phyloP scores from a whole-genome alignment of 2,329 filamentous ascomycete species.

The Penicillium sumatraense region DNA sequence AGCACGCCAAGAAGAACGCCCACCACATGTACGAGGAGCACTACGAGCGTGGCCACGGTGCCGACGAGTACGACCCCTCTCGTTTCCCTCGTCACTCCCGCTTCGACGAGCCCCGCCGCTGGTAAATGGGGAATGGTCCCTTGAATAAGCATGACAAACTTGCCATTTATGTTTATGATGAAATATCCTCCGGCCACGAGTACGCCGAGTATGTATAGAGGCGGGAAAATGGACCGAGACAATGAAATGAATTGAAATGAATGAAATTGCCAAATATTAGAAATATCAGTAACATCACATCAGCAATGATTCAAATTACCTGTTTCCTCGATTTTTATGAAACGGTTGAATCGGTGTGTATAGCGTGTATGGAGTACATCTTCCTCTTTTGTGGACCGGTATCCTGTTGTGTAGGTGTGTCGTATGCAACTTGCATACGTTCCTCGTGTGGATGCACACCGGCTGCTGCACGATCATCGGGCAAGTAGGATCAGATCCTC shows the following conservation, averaged over 20 bases:
- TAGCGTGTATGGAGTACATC: too few relatives aligned
- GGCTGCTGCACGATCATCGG: not conserved
- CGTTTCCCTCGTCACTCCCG: conserved; percentile 37
- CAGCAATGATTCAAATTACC: too few relatives aligned
- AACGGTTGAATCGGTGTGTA: too few relatives aligned
- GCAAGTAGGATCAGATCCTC: not conserved
- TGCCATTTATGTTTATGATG: conserved; percentile 1
- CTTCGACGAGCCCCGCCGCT: conserved; percentile 30
- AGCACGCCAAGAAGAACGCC: conserved; percentile 62
- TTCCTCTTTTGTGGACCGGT: not conserved
- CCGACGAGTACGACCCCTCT: conserved; percentile 60
- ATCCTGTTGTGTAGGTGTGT: not conserved
- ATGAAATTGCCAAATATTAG: too few relatives aligned
- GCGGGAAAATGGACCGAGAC: conserved; percentile 5
- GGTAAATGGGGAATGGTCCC: conserved; percentile 18
- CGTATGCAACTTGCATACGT: not conserved
- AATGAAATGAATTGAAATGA: conserved; percentile 10
- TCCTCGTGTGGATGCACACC: not conserved
- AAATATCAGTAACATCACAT: too few relatives aligned
- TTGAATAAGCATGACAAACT: not conserved
- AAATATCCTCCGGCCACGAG: conserved; percentile 9
- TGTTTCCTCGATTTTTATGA: too few relatives aligned
- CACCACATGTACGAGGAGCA: conserved; percentile 66
- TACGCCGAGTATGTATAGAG: not conserved
- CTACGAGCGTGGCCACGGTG: conserved; percentile 54